phyloP scores from a whole-genome alignment of 768 basidiomycete species.

The Suillus variegatus region DNA sequence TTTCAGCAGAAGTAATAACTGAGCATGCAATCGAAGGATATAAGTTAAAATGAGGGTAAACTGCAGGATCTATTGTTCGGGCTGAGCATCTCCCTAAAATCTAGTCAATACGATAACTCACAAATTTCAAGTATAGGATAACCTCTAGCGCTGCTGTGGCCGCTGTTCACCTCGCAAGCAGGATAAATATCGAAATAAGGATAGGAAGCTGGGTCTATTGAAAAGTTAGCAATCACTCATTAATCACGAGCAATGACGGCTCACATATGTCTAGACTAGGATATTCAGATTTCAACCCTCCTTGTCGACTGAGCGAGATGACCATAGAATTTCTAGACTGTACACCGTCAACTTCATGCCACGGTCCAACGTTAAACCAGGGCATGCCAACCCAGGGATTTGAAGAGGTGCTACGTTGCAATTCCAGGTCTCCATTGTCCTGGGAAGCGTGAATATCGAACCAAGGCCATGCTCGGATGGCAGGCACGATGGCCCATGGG shows the following conservation, averaged over 20 bases:
- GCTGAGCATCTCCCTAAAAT: neutral
- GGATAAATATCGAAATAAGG: constrained; percentile 47
- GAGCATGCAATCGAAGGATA: constrained; percentile 32
- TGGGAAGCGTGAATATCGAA: constrained; percentile 1
- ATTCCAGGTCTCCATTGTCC: neutral
- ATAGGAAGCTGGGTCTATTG: constrained; percentile 41
- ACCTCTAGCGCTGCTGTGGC: neutral
- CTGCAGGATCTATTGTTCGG: constrained; percentile 34
- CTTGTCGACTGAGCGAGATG: constrained; percentile 8
- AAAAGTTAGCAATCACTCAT: constrained; percentile 13
- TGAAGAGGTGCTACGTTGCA: constrained; percentile 1
- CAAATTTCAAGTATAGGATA: constrained; percentile 25
- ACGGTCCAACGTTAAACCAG: constrained; percentile 38
- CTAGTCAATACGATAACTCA: neutral
- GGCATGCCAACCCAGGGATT: constrained; percentile 16
- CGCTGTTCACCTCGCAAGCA: constrained; percentile 1
- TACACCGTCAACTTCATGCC: constrained; percentile 13
- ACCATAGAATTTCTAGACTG: neutral
- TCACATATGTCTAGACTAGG: constrained; percentile 32
- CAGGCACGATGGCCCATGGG: constrained; percentile 1
- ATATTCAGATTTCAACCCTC: constrained; percentile 18
- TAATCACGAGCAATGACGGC: constrained; percentile 6
- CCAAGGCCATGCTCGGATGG: neutral
- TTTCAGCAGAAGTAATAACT: constrained; percentile 3
- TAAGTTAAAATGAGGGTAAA: constrained; percentile 43